Percentiles rank a stretch among this genome's conserved stretches.
These are phyloP conservation scores for Pseudocercospora pini-densiflorae DNA, from an alignment of 2,329 filamentous ascomycete genomes.

Conservation along the genomic window DNA sequence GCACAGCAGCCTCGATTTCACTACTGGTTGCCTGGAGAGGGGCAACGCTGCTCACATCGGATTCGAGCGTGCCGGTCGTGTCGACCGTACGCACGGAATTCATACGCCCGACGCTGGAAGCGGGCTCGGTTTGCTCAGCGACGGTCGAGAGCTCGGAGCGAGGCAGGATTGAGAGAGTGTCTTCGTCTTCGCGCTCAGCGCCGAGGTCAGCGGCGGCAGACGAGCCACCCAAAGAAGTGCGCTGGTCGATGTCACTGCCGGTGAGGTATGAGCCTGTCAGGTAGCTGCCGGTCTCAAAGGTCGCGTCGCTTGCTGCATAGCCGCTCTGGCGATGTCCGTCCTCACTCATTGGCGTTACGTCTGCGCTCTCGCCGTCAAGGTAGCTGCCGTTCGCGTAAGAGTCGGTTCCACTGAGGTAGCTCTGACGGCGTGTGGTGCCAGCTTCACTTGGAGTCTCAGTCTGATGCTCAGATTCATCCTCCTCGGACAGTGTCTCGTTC, in stretches of 20 bases:
- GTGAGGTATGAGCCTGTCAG: constrained; percentile 57
- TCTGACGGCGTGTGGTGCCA: constrained; percentile 30
- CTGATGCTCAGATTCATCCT: constrained; percentile 41
- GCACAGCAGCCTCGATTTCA: constrained; percentile 23
- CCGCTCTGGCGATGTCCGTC: constrained; percentile 42
- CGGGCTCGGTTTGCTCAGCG: constrained; percentile 12
- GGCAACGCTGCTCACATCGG: constrained; percentile 20
- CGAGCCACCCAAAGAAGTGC: constrained; percentile 49
- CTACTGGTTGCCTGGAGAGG: constrained; percentile 25
- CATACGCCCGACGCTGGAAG: constrained; percentile 10
- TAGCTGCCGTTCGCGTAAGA: constrained; percentile 38
- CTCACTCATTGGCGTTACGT: constrained; percentile 32
- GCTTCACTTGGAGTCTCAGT: constrained; percentile 31
- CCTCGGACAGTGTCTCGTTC: constrained; percentile 52
- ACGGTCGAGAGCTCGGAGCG: constrained; percentile 20
- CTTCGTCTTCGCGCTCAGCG: constrained; percentile 30
- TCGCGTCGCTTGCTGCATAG: constrained; percentile 50
- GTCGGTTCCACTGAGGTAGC: constrained; percentile 31
- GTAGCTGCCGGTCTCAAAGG: constrained; percentile 53
- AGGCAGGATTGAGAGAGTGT: constrained; percentile 10
- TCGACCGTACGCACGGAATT: constrained; percentile 21
- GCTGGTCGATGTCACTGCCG: constrained; percentile 51
- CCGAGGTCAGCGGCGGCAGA: constrained; percentile 41
- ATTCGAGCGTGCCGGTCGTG: constrained; percentile 39
- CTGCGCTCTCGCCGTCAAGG: constrained; percentile 34